Evolutionary conservation across 805 yeast species (phyloP).

Genomic region (Metschnikowia noctiluminum): DNA sequence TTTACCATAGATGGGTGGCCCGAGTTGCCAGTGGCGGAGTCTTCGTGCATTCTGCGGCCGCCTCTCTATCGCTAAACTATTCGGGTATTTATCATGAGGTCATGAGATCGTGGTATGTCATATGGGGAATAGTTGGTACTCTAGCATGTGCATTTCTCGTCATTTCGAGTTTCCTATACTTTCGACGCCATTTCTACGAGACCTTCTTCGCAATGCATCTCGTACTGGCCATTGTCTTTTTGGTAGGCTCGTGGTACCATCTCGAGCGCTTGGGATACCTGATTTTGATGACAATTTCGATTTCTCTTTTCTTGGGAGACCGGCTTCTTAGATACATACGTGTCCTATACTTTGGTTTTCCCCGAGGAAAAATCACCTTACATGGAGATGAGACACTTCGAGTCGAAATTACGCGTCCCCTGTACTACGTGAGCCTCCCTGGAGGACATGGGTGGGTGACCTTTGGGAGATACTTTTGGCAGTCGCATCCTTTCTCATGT

Average conservation of each 20-base stretch:
- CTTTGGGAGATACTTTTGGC: slow-evolving; percentile 54
- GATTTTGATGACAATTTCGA: slow-evolving; percentile 34
- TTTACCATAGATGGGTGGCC: slow-evolving; percentile 65
- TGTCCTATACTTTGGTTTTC: slow-evolving; percentile 33
- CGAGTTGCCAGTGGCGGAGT: slow-evolving; percentile 45
- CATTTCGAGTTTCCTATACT: slow-evolving; percentile 45
- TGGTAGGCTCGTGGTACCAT: slow-evolving; percentile 57
- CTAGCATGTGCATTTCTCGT: slow-evolving; percentile 34
- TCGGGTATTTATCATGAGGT: background rate
- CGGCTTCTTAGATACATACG: slow-evolving; percentile 32
- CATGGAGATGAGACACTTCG: slow-evolving; percentile 44
- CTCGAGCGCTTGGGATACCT: slow-evolving; percentile 40
- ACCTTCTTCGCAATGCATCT: slow-evolving; percentile 44
- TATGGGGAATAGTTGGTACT: slow-evolving; percentile 30
- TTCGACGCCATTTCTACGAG: slow-evolving; percentile 58
- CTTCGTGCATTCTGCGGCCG: slow-evolving; percentile 45
- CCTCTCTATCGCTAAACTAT: slow-evolving; percentile 14
- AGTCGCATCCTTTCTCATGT: slow-evolving; percentile 70
- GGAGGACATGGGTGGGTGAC: slow-evolving; percentile 57
- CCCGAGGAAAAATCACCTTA: slow-evolving; percentile 31
- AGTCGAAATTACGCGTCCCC: slow-evolving; percentile 47
- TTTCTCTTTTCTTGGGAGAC: slow-evolving; percentile 39
- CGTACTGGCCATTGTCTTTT: slow-evolving; percentile 39
- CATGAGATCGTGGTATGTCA: slow-evolving; percentile 16
- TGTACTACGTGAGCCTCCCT: slow-evolving; percentile 45